Evolutionary conservation across 352 stramenopile species (phyloP).

Genomic region (Elongisporangium undulatum): DNA sequence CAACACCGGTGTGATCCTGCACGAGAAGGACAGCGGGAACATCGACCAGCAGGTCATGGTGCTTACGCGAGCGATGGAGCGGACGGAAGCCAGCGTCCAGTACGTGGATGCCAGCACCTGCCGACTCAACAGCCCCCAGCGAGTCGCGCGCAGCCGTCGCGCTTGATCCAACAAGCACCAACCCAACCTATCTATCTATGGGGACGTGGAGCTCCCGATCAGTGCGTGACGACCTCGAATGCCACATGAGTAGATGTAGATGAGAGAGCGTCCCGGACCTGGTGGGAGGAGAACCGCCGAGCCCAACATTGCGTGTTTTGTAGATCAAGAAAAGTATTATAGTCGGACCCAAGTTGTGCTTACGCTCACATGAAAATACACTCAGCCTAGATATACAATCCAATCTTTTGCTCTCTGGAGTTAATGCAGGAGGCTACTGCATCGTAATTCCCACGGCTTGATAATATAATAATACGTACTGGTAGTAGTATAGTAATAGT

Average conservation of each 20-base stretch:
- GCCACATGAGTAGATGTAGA: not conserved
- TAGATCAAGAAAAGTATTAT: not conserved
- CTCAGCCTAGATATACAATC: not conserved
- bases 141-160: not conserved
- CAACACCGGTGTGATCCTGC: not conserved
- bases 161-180: not conserved
- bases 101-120: conserved; percentile 2
- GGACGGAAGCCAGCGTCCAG: conserved; percentile 3
- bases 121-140: conserved; percentile 9
- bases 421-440: not conserved
- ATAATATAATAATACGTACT: too few relatives aligned
- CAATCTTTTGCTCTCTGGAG: not conserved
- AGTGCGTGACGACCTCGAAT: not conserved
- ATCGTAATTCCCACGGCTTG: too few relatives aligned
- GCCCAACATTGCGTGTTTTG: not conserved
- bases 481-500: too few relatives aligned
- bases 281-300: not conserved
- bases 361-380: not conserved
- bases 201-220: not conserved
- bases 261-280: not conserved
- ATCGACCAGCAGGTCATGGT: conserved; percentile 8
- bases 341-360: not conserved
- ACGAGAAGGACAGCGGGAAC: conserved; percentile 1
- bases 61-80: conserved; percentile 8
- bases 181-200: not conserved